Conservation (phyloP, 345 rosid genomes). For the Eucalyptus tenuipes region DNA sequence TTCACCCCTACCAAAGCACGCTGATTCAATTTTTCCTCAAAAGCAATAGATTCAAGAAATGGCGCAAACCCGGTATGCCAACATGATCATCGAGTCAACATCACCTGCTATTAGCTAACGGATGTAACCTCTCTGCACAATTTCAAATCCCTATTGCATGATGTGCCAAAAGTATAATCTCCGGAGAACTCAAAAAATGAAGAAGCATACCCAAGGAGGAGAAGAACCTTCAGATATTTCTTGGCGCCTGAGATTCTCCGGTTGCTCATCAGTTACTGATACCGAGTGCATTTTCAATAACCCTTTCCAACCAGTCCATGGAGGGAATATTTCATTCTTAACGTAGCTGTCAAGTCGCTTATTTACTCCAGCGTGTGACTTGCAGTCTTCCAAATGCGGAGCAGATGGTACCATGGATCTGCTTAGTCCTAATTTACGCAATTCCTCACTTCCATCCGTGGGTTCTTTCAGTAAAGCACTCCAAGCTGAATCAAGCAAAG, state of each 20-base stretch:
- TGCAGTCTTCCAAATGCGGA: slow-evolving; percentile 75
- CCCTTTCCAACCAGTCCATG: slow-evolving; percentile 71
- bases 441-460: slow-evolving; percentile 9
- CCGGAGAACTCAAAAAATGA: background rate
- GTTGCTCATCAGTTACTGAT: slow-evolving; percentile 11
- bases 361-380: slow-evolving; percentile 10
- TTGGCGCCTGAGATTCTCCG: slow-evolving; percentile 4
- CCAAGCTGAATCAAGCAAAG: slow-evolving; percentile 63
- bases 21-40: background rate
- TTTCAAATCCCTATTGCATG: background rate
- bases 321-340: slow-evolving; percentile 33
- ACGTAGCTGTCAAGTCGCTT: slow-evolving; percentile 22
- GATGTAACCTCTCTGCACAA: background rate
- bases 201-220: slow-evolving; percentile 83
- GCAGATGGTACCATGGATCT: slow-evolving; percentile 38
- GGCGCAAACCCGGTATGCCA: background rate
- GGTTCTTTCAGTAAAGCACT: slow-evolving; percentile 19
- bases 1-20: background rate
- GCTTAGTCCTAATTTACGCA: slow-evolving; percentile 15
- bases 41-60: background rate
- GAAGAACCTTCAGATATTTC: slow-evolving; percentile 26
- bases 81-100: background rate
- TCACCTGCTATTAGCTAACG: background rate
- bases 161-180: background rate
- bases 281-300: slow-evolving; percentile 19